Evolutionary conservation across 2,329 filamentous ascomycete genomes (phyloP).

Genomic region (Aspergillus sp.): DNA sequence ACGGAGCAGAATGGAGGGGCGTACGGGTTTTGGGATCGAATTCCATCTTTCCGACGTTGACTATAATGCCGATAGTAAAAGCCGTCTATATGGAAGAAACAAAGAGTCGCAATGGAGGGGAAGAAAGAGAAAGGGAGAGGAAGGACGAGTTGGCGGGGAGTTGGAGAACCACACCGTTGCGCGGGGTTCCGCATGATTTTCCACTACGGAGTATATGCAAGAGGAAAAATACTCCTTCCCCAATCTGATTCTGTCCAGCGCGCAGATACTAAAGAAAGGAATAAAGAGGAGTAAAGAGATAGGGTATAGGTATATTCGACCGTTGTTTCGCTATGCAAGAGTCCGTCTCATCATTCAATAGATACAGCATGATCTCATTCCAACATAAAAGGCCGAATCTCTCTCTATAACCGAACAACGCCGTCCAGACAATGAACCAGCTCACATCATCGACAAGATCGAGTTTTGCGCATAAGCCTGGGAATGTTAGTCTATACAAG

Average conservation of each 20-base stretch:
- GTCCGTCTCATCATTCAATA: conserved; percentile 18
- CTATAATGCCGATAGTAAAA: neutral
- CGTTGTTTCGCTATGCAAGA: conserved; percentile 24
- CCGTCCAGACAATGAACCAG: conserved; percentile 23
- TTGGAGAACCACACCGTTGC: neutral
- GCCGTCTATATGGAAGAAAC: neutral
- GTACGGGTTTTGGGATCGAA: conserved; percentile 70
- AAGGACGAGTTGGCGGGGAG: neutral
- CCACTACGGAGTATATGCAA: too few species aligned
- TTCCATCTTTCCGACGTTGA: conserved; percentile 55
- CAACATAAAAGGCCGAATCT: conserved; percentile 7
- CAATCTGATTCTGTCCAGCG: neutral
- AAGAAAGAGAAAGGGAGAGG: neutral
- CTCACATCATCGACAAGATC: conserved; percentile 73
- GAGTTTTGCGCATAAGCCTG: conserved; percentile 83
- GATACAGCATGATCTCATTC: conserved; percentile 16
- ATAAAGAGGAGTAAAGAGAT: neutral
- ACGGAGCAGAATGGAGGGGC: conserved; percentile 24
- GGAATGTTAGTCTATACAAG: conserved; percentile 1
- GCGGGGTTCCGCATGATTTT: neutral
- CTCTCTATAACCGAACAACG: conserved; percentile 19
- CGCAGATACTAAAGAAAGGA: neutral
- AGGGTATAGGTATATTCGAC: neutral
- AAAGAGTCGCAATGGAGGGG: neutral
- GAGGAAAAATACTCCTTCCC: neutral